Base-by-base conservation (phyloP, 768 basidiomycete genomes). In the Hygrophoropsis aurantiaca region DNA sequence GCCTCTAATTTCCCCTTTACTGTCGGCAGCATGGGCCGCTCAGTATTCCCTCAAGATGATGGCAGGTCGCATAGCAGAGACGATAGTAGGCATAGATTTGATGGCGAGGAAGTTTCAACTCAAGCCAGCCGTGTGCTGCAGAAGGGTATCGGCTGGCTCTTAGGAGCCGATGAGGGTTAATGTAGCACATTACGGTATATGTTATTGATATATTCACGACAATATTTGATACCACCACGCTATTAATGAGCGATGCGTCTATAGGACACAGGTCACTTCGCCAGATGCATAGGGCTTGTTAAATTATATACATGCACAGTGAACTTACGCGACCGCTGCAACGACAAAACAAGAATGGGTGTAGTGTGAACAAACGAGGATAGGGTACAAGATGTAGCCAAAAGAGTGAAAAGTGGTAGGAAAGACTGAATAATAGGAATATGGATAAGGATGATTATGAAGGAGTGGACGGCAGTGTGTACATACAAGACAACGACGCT, bases 121-220 rank as follows among this genome's bases (percentile, higher is more conserved):
- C 84, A 86, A 56, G 91, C 91, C 2, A 81, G 82, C 40, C 77
- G 85, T 25, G 90, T 83, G 3, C 65, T 98, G 34, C 88, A 90
- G 30, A 86, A 87, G 58, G 95, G 95, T 7, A 90, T 98, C 43
- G 94, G 94, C 23, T 98, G 95, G 95, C 74, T 98, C 23, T 84
- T 98, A 47, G 95, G 95, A 34, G 88, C 84, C 11, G 93, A 94
- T 50, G 85, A 83, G 43, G 27, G 46, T 19, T 23, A 53, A 52
- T 34, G n/a, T n/a, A n/a, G n/a, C n/a, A n/a, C n/a, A n/a, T n/a
- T n/a, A n/a, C n/a, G n/a, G n/a, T n/a, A n/a, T n/a, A n/a, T n/a
- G n/a, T n/a, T n/a, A n/a, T n/a, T n/a, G n/a, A n/a, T n/a, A n/a
- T n/a, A n/a, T n/a, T n/a, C n/a, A n/a, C n/a, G n/a, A n/a, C n/a